phyloP scores from a whole-genome alignment of 2,329 filamentous ascomycete species.

The Torrubiella hemipterigena region DNA sequence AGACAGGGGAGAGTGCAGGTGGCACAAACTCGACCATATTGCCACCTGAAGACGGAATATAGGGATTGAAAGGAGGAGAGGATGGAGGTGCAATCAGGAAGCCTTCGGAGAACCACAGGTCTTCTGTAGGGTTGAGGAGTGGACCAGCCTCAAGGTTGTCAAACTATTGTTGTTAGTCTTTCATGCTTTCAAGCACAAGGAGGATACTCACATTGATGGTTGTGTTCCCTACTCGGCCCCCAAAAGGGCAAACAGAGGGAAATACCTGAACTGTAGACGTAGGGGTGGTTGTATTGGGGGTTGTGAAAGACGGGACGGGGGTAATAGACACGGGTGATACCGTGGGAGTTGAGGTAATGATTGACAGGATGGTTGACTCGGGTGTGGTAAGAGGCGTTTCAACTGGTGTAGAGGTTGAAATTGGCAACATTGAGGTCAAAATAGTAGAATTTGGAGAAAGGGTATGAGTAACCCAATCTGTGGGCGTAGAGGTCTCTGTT shows the following conservation, averaged over 20 bases:
- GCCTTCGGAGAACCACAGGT: conserved; percentile 29
- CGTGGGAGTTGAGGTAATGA: no score
- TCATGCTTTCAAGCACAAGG: not conserved
- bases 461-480: conserved; percentile 1
- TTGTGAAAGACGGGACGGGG: not conserved
- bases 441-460: not conserved
- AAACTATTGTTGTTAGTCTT: conserved; percentile 17
- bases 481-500: no score
- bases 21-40: conserved; percentile 28
- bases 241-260: conserved; percentile 13
- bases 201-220: conserved; percentile 22
- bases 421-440: not conserved
- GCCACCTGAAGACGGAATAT: conserved; percentile 24
- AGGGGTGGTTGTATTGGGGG: not conserved
- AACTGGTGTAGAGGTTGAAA: conserved; percentile 1
- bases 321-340: no score
- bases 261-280: not conserved
- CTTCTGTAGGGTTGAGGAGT: conserved; percentile 25
- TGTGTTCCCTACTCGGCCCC: conserved; percentile 22
- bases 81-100: conserved; percentile 25
- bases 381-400: not conserved
- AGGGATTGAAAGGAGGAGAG: conserved; percentile 18
- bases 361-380: not conserved
- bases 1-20: conserved; percentile 17
- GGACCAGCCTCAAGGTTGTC: conserved; percentile 22